Evolutionary conservation across 306 rosid species (phyloP), one percentile per base, ranked within the genome.

Genomic region (Pyrus bretschneideri): DNA sequence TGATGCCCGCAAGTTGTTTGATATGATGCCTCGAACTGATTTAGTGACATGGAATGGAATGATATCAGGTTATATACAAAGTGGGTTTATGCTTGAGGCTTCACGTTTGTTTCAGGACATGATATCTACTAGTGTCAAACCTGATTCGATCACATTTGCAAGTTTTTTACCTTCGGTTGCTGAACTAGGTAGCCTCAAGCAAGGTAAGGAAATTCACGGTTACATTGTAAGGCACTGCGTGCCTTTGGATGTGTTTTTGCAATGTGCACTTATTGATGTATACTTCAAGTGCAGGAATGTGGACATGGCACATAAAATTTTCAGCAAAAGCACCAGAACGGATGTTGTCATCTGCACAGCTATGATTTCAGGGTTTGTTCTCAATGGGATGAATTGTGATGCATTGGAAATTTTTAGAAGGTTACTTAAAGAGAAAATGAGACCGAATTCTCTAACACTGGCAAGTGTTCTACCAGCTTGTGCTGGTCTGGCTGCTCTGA

Each of bases 401-500:
- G 97, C 96, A 70, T 76, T 88, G 79, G 78, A 80, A 70, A 77
- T 78, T 65, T 90, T 90, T 70, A 86, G 91, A 79, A 81, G 88
- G 92, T 73, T 92, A 80, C 70, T 87, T 75, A 77, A 82, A 21
- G 82, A 87, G 88, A 86, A 83, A 71, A 84, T 88, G 84, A 57
- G 67, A 38, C 93, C 97, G 13, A 92, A 91, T 82, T 79, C 87
- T 72, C 73, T 90, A 27, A 87, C 93, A 18, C 67, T 90, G 85
- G 90, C 91, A 44, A 87, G 91, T 82, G 87, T 87, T 79, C 83
- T 92, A 79, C 97, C 97, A 23, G 93, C 91, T 61, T 88, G 88
- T 85, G 86, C 93, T 74, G 85, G 86, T 80, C 78, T 87, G 82
- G 91, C 88, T 49, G 80, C 89, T 76, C 76, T 88, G 75, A 88